Evolutionary conservation across 2,329 filamentous ascomycete genomes (phyloP).

Genomic region (Neofusicoccum sp.): DNA sequence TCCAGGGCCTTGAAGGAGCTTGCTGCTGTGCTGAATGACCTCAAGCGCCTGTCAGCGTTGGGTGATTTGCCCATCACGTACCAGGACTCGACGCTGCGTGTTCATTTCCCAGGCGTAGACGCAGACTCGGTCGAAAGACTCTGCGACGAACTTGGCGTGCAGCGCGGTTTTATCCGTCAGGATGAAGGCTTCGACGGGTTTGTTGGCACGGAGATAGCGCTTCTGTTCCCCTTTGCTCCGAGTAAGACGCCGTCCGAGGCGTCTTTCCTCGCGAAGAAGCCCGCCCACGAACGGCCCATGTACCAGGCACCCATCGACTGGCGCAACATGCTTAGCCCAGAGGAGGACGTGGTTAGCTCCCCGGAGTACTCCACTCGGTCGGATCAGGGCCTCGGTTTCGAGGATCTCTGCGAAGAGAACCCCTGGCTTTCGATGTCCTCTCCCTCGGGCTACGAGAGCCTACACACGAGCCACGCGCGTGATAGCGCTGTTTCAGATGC

Average conservation of each 20-base stretch:
- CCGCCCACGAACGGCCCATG: slow-evolving; percentile 31
- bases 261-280: slow-evolving; percentile 48
- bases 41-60: slow-evolving; percentile 73
- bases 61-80: slow-evolving; percentile 84
- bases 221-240: slow-evolving; percentile 86
- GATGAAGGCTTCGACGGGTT: slow-evolving; percentile 73
- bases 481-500: slow-evolving; percentile 28
- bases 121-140: slow-evolving; percentile 77
- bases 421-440: slow-evolving; percentile 53
- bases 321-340: slow-evolving; percentile 58
- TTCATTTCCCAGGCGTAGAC: slow-evolving; percentile 92
- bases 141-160: slow-evolving; percentile 84
- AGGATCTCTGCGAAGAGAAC: slow-evolving; percentile 49
- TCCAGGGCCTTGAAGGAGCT: slow-evolving; percentile 83
- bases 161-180: slow-evolving; percentile 75
- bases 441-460: slow-evolving; percentile 59
- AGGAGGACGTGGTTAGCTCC: slow-evolving; percentile 26
- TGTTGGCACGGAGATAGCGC: slow-evolving; percentile 70
- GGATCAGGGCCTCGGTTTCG: slow-evolving; percentile 42
- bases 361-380: slow-evolving; percentile 44
- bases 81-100: slow-evolving; percentile 68
- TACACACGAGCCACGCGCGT: slow-evolving; percentile 58
- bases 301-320: slow-evolving; percentile 54
- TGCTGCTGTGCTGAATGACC: slow-evolving; percentile 75
- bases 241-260: slow-evolving; percentile 53